phyloP scores from a whole-genome alignment of 139 green algal genomes.

The Picochlorum sp. region DNA sequence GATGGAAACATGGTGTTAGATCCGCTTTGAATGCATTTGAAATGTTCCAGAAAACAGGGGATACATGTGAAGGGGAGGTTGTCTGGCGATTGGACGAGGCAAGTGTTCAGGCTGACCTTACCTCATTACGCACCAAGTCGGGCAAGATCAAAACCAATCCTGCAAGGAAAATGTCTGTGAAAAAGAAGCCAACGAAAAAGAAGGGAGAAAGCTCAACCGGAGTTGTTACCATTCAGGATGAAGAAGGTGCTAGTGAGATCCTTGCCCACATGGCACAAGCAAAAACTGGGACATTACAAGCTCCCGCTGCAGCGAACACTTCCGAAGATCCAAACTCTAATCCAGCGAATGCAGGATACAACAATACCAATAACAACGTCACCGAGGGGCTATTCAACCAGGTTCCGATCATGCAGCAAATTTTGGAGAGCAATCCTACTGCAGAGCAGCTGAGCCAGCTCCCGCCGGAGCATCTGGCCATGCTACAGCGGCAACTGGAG shows the following conservation, averaged over 20 bases:
- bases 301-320: no score
- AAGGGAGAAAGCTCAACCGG: not conserved
- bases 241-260: conserved; percentile 14
- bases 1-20: conserved; percentile 38
- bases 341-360: no score
- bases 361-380: no score
- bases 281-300: not conserved
- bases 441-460: conserved; percentile 7
- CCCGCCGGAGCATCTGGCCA: conserved; percentile 4
- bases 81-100: conserved; percentile 31
- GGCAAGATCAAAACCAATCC: conserved; percentile 13
- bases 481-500: conserved; percentile 11
- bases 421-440: conserved; percentile 6
- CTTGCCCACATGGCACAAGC: conserved; percentile 10
- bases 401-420: conserved; percentile 6
- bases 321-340: no score
- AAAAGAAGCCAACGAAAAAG: not conserved
- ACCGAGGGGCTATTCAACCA: not conserved
- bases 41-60: conserved; percentile 29
- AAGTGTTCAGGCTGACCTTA: conserved; percentile 11
- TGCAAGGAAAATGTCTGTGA: conserved; percentile 8
- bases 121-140: conserved; percentile 7
- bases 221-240: not conserved
- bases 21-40: conserved; percentile 33
- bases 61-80: conserved; percentile 24